These are phyloP conservation scores for Fusarium cicatricum DNA, from an alignment of 2,329 filamentous ascomycete species.

Conservation along the genomic window DNA sequence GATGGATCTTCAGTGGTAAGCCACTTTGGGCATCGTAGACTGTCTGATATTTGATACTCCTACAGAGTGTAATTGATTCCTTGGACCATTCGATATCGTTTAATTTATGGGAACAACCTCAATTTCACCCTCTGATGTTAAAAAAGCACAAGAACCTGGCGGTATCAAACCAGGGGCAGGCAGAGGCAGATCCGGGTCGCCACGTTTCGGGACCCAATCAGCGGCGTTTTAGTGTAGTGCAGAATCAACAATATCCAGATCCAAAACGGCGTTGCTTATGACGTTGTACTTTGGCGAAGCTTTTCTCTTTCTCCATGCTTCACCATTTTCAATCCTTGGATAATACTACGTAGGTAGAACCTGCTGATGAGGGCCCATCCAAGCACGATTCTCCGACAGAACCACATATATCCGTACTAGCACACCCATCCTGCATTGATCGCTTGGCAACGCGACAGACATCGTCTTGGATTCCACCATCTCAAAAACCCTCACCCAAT, in stretches of 20 bases:
- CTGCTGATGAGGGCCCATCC: background rate
- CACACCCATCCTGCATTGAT: too few species aligned
- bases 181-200: background rate
- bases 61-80: too few species aligned
- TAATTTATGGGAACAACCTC: too few species aligned
- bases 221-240: conserved; percentile 17
- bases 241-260: conserved; percentile 23
- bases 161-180: background rate
- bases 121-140: background rate
- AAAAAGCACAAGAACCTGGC: background rate
- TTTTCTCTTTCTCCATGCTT: background rate
- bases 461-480: conserved; percentile 7
- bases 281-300: conserved; percentile 26
- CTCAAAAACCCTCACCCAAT: background rate
- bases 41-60: too few species aligned
- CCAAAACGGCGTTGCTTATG: conserved; percentile 32
- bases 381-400: background rate
- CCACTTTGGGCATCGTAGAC: too few species aligned
- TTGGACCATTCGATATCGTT: too few species aligned
- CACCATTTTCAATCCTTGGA: background rate
- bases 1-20: too few species aligned
- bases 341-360: background rate
- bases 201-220: conserved; percentile 32
- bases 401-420: too few species aligned
- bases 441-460: conserved; percentile 7